A percentile compares a stretch with the other conserved stretches of the same genome.
These are phyloP conservation scores for Azolla pinnata DNA, from an alignment of 75 land plant species.

Conservation along the genomic window DNA sequence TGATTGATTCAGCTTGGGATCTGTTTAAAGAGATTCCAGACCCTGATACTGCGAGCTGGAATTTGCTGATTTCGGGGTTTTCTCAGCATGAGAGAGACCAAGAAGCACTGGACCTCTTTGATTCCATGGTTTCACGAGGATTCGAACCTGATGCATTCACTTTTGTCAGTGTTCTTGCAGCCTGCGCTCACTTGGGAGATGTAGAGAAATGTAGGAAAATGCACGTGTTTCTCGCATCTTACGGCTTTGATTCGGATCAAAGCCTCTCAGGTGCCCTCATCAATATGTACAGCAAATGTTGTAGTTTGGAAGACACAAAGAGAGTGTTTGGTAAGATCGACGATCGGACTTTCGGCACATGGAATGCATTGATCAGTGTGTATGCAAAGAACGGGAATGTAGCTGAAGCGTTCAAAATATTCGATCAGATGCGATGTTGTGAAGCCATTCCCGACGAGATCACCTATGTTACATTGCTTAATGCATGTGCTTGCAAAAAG, in stretches of 20 bases:
- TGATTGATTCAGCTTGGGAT: background rate
- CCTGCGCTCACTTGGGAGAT: slow-evolving; percentile 25
- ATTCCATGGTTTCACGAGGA: slow-evolving; percentile 23
- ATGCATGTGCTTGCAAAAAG: background rate
- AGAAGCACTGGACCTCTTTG: slow-evolving; percentile 22
- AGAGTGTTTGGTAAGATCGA: slow-evolving; percentile 17
- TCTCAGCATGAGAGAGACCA: background rate
- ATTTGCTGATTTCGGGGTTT: background rate
- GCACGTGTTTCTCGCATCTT: slow-evolving; percentile 35
- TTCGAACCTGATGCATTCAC: slow-evolving; percentile 38
- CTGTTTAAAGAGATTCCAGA: background rate
- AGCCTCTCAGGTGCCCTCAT: slow-evolving; percentile 40
- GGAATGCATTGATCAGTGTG: slow-evolving; percentile 54
- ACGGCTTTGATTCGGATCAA: slow-evolving; percentile 19
- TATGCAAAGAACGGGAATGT: slow-evolving; percentile 14
- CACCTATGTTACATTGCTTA: background rate
- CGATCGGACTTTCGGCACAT: slow-evolving; percentile 27
- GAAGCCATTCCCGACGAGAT: slow-evolving; percentile 3
- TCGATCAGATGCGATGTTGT: slow-evolving; percentile 7
- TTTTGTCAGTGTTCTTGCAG: slow-evolving; percentile 37
- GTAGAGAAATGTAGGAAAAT: slow-evolving; percentile 21
- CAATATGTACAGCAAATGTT: slow-evolving; percentile 28
- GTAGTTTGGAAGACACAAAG: slow-evolving; percentile 10
- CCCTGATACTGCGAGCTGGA: background rate
- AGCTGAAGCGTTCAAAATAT: slow-evolving; percentile 11